Conservation (phyloP, 129 eudicot species). For the Chrysanthemum lavandulifolium region DNA sequence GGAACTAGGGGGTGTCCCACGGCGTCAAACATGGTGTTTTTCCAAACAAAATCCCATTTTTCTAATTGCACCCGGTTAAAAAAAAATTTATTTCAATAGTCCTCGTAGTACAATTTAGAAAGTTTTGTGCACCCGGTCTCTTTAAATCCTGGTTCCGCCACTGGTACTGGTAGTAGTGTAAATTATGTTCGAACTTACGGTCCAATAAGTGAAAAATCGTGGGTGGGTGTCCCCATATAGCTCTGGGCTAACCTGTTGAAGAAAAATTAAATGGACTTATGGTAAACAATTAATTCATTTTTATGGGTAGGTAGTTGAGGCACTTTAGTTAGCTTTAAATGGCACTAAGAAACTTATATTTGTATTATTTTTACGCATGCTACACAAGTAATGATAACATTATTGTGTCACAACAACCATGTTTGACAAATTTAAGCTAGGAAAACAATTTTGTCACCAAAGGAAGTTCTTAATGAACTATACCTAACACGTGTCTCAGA, state of each 20-base stretch:
- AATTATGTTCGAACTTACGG: slow-evolving; percentile 48
- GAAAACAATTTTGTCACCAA: neutral
- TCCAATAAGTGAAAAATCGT: slow-evolving; percentile 96
- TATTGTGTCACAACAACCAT: neutral
- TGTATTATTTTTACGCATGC: slow-evolving; percentile 19
- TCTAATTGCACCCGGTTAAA: too few species aligned
- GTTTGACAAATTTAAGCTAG: neutral
- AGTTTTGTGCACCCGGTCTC: too few species aligned
- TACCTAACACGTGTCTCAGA: too few species aligned
- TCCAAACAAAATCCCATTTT: too few species aligned
- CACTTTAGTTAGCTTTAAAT: slow-evolving; percentile 46
- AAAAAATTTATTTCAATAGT: too few species aligned
- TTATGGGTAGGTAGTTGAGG: slow-evolving; percentile 54
- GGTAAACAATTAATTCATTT: slow-evolving; percentile 29
- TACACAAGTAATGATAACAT: neutral
- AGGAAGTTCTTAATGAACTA: neutral
- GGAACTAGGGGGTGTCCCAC: too few species aligned
- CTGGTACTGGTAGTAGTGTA: neutral
- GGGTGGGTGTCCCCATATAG: slow-evolving; percentile 92
- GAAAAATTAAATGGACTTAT: slow-evolving; percentile 21
- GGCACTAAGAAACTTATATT: slow-evolving; percentile 27
- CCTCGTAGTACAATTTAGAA: too few species aligned
- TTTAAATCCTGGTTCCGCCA: too few species aligned
- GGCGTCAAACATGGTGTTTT: too few species aligned
- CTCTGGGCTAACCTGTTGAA: slow-evolving; percentile 88